Evolutionary conservation across 2,329 filamentous ascomycete genomes (phyloP).

Genomic region (Talaromyces sp.): DNA sequence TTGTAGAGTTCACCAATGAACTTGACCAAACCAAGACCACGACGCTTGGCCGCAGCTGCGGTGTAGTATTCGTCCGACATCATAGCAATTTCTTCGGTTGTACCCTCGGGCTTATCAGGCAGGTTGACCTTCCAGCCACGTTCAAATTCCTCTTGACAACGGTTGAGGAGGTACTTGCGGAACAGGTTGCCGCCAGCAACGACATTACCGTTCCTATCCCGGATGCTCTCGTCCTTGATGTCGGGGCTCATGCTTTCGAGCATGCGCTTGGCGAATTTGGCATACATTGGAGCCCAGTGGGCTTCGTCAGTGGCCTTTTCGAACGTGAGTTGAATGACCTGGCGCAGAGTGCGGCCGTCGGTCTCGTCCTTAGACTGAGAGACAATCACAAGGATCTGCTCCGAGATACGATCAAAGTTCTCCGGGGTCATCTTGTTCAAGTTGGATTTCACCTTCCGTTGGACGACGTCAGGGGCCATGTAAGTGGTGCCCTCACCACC

Average conservation of each 20-base stretch:
- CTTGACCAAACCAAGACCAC: conserved; percentile 94
- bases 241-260: conserved; percentile 90
- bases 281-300: conserved; percentile 98
- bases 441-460: conserved; percentile 96
- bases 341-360: conserved; percentile 88
- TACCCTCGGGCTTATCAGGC: conserved; percentile 70
- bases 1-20: conserved; percentile 99
- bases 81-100: conserved; percentile 68
- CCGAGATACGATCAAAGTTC: conserved; percentile 94
- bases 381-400: conserved; percentile 88
- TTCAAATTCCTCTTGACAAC: conserved; percentile 98
- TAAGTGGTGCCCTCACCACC: conserved; percentile 49
- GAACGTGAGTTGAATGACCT: conserved; percentile 98
- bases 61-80: conserved; percentile 95
- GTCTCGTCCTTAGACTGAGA: conserved; percentile 92
- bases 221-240: conserved; percentile 91
- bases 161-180: conserved; percentile 97
- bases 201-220: conserved; percentile 81
- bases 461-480: conserved; percentile 86
- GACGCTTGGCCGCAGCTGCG: conserved; percentile 89
- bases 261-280: conserved; percentile 97
- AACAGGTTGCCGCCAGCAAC: conserved; percentile 92
- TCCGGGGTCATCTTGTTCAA: conserved; percentile 99
- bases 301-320: conserved; percentile 98
- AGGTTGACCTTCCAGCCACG: conserved; percentile 92